Base-by-base conservation (phyloP, 208 protist species). In the Blastocrithidia nonstop region DNA sequence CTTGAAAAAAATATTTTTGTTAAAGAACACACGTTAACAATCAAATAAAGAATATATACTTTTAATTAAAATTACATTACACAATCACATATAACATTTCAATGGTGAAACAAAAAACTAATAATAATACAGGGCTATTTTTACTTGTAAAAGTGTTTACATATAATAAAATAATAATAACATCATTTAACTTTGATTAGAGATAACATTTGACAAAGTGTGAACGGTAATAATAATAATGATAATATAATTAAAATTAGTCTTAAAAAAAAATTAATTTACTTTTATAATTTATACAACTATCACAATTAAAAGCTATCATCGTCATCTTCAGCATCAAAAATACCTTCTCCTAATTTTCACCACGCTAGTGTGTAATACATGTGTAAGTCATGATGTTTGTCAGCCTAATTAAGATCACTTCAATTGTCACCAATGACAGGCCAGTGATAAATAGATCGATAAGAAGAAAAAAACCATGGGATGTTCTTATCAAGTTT, bases 321-420 rank as follows among this genome's bases (percentile, higher is more conserved):
- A 47, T 88, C 71, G 22, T 90, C 61, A 41, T 90, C 76, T 24
- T 81, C 72, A n/a, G 61, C 66, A 38, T 82, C 74, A 68, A 88
- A 83, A 53, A 91, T 88, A 42, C 78, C 82, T 55, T 86, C 82
- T 8, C 82, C 82, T 0, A 91, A 64, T 43, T 88, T 87, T 78
- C 82, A 91, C 82, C 82, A 91, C 5, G 82, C 82, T 4, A 91
- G 58, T 0, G 82, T 91, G 57, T 91, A 91, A 49, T 82, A 91
- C 82, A 91, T 91, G 38, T 91, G 76, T 17, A 91, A 64, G 57
- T 91, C 82, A 44, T 88, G 61, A 44, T 91, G 82, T 27, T 88
- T 87, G 46, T 91, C 61, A 8, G 57, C 46, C 50, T 87, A 73
- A 43, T 91, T 86, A 8, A 91, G 41, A 50, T 91, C 82, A 40